Conservation (phyloP, 805 yeast species). For the Suhomyces canberraensis region DNA sequence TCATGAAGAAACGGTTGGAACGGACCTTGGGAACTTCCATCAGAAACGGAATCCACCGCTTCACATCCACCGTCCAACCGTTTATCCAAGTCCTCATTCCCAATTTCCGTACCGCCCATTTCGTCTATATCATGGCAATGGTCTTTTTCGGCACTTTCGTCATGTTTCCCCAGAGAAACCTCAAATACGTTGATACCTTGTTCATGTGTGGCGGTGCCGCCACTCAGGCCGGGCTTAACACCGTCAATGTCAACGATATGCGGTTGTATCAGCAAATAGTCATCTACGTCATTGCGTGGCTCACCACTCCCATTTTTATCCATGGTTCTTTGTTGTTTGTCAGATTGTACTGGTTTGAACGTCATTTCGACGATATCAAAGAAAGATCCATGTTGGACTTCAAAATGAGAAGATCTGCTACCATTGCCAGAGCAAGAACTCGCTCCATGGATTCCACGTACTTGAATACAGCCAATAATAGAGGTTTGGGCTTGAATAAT, state of each 20-base stretch:
- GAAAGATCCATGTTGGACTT: conserved; percentile 73
- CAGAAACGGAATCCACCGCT: conserved; percentile 33
- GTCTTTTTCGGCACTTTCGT: conserved; percentile 68
- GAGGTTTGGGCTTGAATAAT: conserved; percentile 26
- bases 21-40: conserved; percentile 17
- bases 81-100: conserved; percentile 43
- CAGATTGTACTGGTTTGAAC: conserved; percentile 85
- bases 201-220: conserved; percentile 73
- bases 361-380: conserved; percentile 79
- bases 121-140: conserved; percentile 62
- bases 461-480: conserved; percentile 25
- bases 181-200: conserved; percentile 71
- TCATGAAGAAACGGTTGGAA: conserved; percentile 5
- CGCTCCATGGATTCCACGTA: conserved; percentile 26
- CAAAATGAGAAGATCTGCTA: conserved; percentile 77
- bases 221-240: conserved; percentile 91
- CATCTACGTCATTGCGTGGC: conserved; percentile 56
- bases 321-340: conserved; percentile 75
- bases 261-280: conserved; percentile 76
- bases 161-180: conserved; percentile 69
- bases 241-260: conserved; percentile 64
- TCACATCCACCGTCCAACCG: conserved; percentile 41
- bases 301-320: conserved; percentile 86
- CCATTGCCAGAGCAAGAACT: conserved; percentile 59
- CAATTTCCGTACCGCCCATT: conserved; percentile 63